Percentiles rank a stretch among this genome's conserved stretches.
These are phyloP conservation scores for Volutella citrinella DNA, from an alignment of 2,329 filamentous ascomycete species.

Conservation along the genomic window DNA sequence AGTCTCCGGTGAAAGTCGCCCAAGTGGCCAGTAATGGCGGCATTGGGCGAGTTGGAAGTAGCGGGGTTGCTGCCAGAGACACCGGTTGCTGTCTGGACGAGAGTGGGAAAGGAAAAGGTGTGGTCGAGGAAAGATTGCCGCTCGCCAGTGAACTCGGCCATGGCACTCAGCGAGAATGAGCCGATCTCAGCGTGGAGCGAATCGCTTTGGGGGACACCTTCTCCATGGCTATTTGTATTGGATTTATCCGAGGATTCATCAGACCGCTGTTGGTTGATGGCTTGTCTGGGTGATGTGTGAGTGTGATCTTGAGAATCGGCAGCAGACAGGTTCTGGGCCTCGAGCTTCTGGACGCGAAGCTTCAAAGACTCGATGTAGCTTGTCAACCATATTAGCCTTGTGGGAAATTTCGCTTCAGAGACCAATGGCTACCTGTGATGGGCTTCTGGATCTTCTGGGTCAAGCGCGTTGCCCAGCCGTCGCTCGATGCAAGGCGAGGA, in stretches of 20 bases:
- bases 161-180: slow-evolving; percentile 7
- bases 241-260: too few relatives aligned
- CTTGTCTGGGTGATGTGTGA: too few relatives aligned
- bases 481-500: slow-evolving; percentile 9
- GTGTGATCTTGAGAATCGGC: neutral
- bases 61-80: slow-evolving; percentile 9
- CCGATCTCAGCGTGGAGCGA: slow-evolving; percentile 8
- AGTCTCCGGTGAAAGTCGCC: slow-evolving; percentile 8
- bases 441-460: slow-evolving; percentile 7
- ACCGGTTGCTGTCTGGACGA: slow-evolving; percentile 7
- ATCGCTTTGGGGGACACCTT: slow-evolving; percentile 1
- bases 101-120: slow-evolving; percentile 7
- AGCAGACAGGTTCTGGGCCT: slow-evolving; percentile 2
- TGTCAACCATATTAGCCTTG: too few relatives aligned
- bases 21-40: slow-evolving; percentile 5
- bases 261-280: too few relatives aligned
- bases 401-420: too few relatives aligned
- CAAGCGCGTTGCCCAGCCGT: slow-evolving; percentile 4
- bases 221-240: too few relatives aligned
- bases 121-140: slow-evolving; percentile 6
- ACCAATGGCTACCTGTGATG: slow-evolving; percentile 12
- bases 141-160: slow-evolving; percentile 9
- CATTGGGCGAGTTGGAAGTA: slow-evolving; percentile 3
- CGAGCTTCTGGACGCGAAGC: slow-evolving; percentile 4
- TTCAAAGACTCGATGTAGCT: slow-evolving; percentile 11